Base-by-base conservation (phyloP, 169 alveolate species). In the Plasmodium blacklocki region DNA sequence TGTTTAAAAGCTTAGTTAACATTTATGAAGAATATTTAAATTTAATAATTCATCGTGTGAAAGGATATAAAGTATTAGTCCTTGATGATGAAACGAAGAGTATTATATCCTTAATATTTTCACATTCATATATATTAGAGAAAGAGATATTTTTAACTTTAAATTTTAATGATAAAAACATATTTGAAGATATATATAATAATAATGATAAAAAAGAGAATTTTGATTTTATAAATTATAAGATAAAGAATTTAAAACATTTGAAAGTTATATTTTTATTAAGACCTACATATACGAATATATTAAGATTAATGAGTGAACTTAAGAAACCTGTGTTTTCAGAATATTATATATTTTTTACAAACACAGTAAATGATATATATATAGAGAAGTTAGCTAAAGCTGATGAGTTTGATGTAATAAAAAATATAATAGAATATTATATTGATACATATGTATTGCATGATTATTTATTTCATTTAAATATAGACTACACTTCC, bases 101-200 rank as follows among this genome's bases (percentile, higher is more conserved):
- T 32, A 96, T 96, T 9, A 95, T 98, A 54, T 97, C 99, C 15
- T 88, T 98, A 15, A 98, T 96, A 15, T 96, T 94, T 88, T 94
- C 98, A 3, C 97, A 98, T 86, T 92, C 98, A 12, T 93, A 96
- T 73, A 95, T 97, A 5, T 90, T 98, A 23, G 97, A 97, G 76
- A 97, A 95, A 73, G 98, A 97, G 63, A 98, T 98, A 7, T 96
- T 96, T 87, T 91, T 97, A 72, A 96, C 98, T 18, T 97, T 97
- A 78, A 96, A 94, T 62, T 97, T 98, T 47, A 98, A 97, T 70
- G 95, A 94, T 66, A 92, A 85, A n/a, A 88, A 75, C 54, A 26
- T 94, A 11, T 93, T 76, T 73, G 88, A 85, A 62, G 86, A 85
- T 63, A 43, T 60, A 47, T 63, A 39, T 11, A 62, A 56, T 32